Evolutionary conservation across 2,329 filamentous ascomycete species (phyloP).

Genomic region (Cladosporium colombiae): DNA sequence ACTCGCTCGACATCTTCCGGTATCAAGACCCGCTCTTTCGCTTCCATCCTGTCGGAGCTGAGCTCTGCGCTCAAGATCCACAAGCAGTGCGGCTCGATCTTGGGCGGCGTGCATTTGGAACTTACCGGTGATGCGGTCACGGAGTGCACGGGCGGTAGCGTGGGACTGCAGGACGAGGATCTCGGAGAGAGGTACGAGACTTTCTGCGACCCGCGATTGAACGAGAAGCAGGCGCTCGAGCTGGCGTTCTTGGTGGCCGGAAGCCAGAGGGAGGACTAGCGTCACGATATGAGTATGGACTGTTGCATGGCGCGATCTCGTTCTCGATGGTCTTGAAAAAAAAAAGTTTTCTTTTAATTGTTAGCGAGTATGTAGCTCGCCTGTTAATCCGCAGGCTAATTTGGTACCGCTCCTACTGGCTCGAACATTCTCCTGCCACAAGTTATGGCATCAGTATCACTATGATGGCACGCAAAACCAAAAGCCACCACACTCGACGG

Average conservation of each 20-base stretch:
- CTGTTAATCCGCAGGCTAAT: too few relatives aligned
- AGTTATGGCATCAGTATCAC: too few relatives aligned
- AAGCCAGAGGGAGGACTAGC: constrained; percentile 31
- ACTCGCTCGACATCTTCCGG: constrained; percentile 67
- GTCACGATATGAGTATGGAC: not conserved
- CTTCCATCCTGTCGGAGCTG: constrained; percentile 85
- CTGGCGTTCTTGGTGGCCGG: constrained; percentile 90
- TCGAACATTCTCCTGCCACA: not conserved
- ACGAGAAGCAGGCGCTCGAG: constrained; percentile 97
- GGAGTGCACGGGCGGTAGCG: constrained; percentile 89
- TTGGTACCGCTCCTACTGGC: not conserved
- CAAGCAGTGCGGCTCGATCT: constrained; percentile 76
- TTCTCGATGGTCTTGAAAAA: not conserved
- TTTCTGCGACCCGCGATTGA: constrained; percentile 91
- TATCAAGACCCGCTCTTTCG: constrained; percentile 91
- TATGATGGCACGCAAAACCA: too few relatives aligned
- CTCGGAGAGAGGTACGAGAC: constrained; percentile 89
- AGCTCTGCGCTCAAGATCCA: constrained; percentile 82
- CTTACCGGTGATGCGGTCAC: constrained; percentile 95
- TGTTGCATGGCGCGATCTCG: not conserved
- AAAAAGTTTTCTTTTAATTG: too few relatives aligned
- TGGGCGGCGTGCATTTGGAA: constrained; percentile 93
- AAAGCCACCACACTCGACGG: too few relatives aligned
- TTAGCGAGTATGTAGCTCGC: too few relatives aligned
- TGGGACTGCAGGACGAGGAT: constrained; percentile 83